Evolutionary conservation across 331 rosid species (phyloP).

Genomic region (Saraca asoca): DNA sequence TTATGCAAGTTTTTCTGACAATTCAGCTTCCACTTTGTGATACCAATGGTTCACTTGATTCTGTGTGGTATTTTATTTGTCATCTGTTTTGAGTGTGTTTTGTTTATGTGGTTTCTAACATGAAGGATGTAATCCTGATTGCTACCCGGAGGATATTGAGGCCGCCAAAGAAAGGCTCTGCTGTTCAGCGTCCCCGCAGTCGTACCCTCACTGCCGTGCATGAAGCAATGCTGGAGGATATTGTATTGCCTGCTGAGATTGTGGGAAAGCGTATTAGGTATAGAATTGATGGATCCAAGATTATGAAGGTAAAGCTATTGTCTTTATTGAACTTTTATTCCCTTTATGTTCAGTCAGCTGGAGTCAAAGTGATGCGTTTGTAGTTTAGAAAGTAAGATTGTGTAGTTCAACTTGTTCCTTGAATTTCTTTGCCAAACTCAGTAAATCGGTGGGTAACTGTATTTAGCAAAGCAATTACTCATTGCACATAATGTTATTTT

Average conservation of each 20-base stretch:
- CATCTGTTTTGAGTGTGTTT: not conserved
- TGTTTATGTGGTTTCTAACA: not conserved
- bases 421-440: not conserved
- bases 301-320: constrained; percentile 66
- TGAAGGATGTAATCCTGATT: constrained; percentile 73
- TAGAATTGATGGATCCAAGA: constrained; percentile 81
- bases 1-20: no score
- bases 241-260: constrained; percentile 91
- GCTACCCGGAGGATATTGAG: constrained; percentile 83
- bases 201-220: constrained; percentile 93
- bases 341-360: no score
- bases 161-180: constrained; percentile 97
- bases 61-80: no score
- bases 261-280: constrained; percentile 84
- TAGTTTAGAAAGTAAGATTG: no score
- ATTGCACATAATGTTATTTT: not conserved
- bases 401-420: not conserved
- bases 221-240: constrained; percentile 84
- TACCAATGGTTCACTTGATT: no score
- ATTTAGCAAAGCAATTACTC: not conserved
- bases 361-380: no score
- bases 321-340: not conserved
- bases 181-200: constrained; percentile 83
- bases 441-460: not conserved
- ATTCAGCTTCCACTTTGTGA: no score